These are phyloP conservation scores for Suillus discolor DNA, from an alignment of 768 basidiomycete species.

Conservation along the genomic window DNA sequence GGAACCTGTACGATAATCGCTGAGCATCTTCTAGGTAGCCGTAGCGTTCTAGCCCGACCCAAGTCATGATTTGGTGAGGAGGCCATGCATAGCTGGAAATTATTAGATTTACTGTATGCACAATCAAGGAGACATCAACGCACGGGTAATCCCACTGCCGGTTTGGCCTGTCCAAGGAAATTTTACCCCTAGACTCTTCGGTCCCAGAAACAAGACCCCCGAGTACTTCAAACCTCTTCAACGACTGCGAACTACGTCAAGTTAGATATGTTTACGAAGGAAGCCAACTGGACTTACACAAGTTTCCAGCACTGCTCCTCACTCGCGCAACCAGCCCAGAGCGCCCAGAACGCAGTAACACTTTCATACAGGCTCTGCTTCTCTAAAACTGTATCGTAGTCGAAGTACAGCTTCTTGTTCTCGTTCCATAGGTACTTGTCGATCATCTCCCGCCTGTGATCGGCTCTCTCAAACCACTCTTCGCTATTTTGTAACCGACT, in stretches of 20 bases:
- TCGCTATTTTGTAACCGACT: conserved; percentile 69
- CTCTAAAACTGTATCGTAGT: conserved; percentile 92
- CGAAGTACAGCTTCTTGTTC: conserved; percentile 90
- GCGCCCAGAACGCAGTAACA: conserved; percentile 94
- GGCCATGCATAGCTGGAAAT: conserved; percentile 75
- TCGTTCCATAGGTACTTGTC: conserved; percentile 98
- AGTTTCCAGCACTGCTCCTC: conserved; percentile 94
- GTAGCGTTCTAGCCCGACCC: conserved; percentile 97
- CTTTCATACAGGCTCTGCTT: conserved; percentile 94
- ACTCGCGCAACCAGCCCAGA: conserved; percentile 97
- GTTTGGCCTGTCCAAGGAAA: conserved; percentile 94
- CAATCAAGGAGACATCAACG: conserved; percentile 35
- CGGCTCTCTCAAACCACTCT: conserved; percentile 93
- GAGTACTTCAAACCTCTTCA: conserved; percentile 95
- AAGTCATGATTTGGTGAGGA: conserved; percentile 98
- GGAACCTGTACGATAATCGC: conserved; percentile 90
- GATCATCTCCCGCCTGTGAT: conserved; percentile 80
- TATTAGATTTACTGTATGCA: conserved; percentile 12
- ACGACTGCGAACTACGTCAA: conserved; percentile 65
- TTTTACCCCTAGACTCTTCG: conserved; percentile 93
- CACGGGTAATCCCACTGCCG: conserved; percentile 99
- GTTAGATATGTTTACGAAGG: conserved; percentile 19
- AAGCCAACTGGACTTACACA: conserved; percentile 60
- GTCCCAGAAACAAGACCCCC: conserved; percentile 96
- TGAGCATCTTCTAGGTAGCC: conserved; percentile 94